Conservation (phyloP, 2,329 filamentous ascomycete species). For the Anthostomella pinea region DNA sequence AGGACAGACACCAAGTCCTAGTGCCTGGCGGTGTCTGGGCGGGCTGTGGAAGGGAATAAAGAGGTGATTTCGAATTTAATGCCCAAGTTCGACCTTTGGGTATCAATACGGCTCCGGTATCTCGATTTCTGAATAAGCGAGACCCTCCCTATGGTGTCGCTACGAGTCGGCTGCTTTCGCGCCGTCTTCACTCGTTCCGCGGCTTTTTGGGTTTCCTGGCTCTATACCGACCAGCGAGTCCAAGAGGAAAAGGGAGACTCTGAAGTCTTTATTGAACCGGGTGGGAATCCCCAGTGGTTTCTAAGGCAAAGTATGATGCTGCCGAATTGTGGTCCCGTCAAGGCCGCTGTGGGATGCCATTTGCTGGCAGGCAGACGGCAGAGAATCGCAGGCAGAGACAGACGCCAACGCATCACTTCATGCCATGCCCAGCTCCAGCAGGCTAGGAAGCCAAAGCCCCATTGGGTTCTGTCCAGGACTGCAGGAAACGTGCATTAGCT, state of each 20-base stretch:
- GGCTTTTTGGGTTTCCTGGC: no score
- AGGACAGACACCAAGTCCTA: no score
- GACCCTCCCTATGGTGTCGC: no score
- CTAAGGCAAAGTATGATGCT: constrained; percentile 19
- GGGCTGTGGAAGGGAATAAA: no score
- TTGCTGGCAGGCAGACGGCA: constrained; percentile 21
- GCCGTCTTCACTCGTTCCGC: no score
- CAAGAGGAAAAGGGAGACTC: no score
- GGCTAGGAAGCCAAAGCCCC: constrained; percentile 9
- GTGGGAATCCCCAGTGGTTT: not conserved
- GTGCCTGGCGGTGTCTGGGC: no score
- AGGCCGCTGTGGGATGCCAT: constrained; percentile 13
- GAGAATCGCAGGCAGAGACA: constrained; percentile 18
- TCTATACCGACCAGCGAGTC: no score
- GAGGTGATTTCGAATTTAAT: constrained; percentile 20
- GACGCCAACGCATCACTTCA: constrained; percentile 25
- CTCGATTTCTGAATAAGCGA: constrained; percentile 15
- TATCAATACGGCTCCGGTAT: constrained; percentile 27
- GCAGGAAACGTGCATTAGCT: constrained; percentile 24
- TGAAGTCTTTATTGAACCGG: no score
- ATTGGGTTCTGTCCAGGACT: constrained; percentile 17
- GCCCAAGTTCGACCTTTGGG: constrained; percentile 30
- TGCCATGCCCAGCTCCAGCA: constrained; percentile 13
- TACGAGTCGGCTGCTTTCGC: no score
- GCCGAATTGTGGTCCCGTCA: constrained; percentile 13